A percentile compares a stretch with the other conserved stretches of the same genome.
Conservation (phyloP, 176 grass and related monocot species). For the Chloris gayana region DNA sequence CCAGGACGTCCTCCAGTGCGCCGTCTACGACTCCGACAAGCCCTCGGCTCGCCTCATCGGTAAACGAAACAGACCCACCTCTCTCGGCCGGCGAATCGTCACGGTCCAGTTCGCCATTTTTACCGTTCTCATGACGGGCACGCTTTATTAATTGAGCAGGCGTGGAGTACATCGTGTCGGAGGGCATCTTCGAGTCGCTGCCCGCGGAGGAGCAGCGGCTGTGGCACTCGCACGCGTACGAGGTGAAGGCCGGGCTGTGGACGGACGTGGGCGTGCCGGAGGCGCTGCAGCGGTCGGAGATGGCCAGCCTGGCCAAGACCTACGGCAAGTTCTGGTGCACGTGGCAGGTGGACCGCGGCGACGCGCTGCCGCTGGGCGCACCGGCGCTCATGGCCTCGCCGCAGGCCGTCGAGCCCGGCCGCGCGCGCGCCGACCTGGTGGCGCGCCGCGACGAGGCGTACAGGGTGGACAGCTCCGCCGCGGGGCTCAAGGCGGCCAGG, state of each 20-base stretch:
- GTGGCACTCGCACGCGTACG: slow-evolving; percentile 93
- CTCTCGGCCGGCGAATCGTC: too few species aligned
- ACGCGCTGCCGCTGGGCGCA: slow-evolving; percentile 73
- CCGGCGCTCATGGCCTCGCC: slow-evolving; percentile 84
- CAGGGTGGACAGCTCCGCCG: slow-evolving; percentile 39
- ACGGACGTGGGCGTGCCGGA: slow-evolving; percentile 61
- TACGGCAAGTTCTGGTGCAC: slow-evolving; percentile 96
- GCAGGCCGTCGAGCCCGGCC: slow-evolving; percentile 51
- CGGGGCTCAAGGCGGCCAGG: slow-evolving; percentile 59
- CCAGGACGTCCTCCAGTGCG: slow-evolving; percentile 88
- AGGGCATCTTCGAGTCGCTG: slow-evolving; percentile 58
- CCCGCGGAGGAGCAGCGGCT: slow-evolving; percentile 67
- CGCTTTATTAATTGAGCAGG: slow-evolving; percentile 38
- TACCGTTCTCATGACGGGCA: too few species aligned
- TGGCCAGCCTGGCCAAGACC: slow-evolving; percentile 60
- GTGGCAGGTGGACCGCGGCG: slow-evolving; percentile 84
- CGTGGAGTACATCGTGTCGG: slow-evolving; percentile 83
- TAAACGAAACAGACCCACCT: too few species aligned
- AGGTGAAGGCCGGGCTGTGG: slow-evolving; percentile 79
- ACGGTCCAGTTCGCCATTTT: too few species aligned
- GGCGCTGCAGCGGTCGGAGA: slow-evolving; percentile 61
- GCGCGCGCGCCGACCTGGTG: slow-evolving; percentile 49
- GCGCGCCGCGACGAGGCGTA: slow-evolving; percentile 53
- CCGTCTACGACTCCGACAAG: slow-evolving; percentile 80
- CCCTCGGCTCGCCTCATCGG: slow-evolving; percentile 70